Evolutionary conservation across 805 yeast species (phyloP).

Genomic region (Komagataella populi): DNA sequence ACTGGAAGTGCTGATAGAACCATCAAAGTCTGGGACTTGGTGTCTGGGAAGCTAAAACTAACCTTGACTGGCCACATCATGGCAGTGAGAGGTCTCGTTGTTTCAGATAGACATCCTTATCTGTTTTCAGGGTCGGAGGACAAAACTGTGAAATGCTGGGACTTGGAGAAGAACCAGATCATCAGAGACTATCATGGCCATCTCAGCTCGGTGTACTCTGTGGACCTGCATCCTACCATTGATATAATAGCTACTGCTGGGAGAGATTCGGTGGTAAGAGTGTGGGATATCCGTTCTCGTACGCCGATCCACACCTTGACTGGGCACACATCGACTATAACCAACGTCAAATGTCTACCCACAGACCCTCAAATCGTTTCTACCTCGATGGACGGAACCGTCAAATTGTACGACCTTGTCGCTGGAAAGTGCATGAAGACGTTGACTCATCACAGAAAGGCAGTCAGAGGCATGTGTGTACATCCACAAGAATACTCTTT

Average conservation of each 20-base stretch:
- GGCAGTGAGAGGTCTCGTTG: slow-evolving; percentile 68
- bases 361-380: slow-evolving; percentile 81
- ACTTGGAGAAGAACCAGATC: slow-evolving; percentile 71
- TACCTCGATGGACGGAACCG: slow-evolving; percentile 73
- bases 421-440: slow-evolving; percentile 63
- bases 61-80: slow-evolving; percentile 85
- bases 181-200: slow-evolving; percentile 91
- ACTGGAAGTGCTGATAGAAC: slow-evolving; percentile 86
- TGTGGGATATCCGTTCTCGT: slow-evolving; percentile 89
- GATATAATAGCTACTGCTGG: slow-evolving; percentile 82
- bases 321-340: slow-evolving; percentile 74
- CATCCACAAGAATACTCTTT: slow-evolving; percentile 64
- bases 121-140: slow-evolving; percentile 90
- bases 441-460: slow-evolving; percentile 74
- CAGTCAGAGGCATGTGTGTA: slow-evolving; percentile 59
- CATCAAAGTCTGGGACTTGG: slow-evolving; percentile 85
- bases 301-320: slow-evolving; percentile 60
- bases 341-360: slow-evolving; percentile 49
- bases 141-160: slow-evolving; percentile 91
- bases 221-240: slow-evolving; percentile 78
- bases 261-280: slow-evolving; percentile 70
- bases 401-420: slow-evolving; percentile 81
- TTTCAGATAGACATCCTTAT: slow-evolving; percentile 73
- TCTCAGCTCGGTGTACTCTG: slow-evolving; percentile 73
- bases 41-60: slow-evolving; percentile 50